These are phyloP conservation scores for Ricinus communis DNA, from an alignment of 345 rosid genomes.

Conservation along the genomic window DNA sequence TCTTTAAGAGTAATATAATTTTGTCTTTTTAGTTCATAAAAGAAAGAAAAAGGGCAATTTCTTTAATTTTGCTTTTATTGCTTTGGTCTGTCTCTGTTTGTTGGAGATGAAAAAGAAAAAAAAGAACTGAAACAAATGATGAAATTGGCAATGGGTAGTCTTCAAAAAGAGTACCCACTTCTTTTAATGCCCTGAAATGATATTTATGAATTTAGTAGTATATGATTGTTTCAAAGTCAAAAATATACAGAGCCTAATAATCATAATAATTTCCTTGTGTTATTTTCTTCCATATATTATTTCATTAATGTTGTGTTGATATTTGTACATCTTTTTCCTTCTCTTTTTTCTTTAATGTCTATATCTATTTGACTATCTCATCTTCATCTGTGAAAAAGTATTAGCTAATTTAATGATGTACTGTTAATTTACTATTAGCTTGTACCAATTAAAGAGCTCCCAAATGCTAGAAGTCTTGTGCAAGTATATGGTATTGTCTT, in stretches of 20 bases:
- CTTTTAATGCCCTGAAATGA: slow-evolving; percentile 16
- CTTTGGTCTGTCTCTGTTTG: slow-evolving; percentile 9
- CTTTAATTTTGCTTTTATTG: not conserved
- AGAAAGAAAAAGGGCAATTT: too few species aligned
- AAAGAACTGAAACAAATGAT: slow-evolving; percentile 12
- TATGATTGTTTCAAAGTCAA: slow-evolving; percentile 23
- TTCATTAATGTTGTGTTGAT: not conserved
- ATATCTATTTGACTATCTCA: too few species aligned
- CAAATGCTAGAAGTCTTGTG: too few species aligned
- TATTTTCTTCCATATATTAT: slow-evolving; percentile 1
- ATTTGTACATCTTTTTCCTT: too few species aligned
- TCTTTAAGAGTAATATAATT: not conserved
- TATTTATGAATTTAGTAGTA: slow-evolving; percentile 3
- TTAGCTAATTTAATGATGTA: too few species aligned
- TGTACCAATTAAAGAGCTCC: too few species aligned
- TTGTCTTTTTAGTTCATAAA: too few species aligned
- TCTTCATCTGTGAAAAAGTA: too few species aligned
- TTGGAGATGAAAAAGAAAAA: slow-evolving; percentile 24
- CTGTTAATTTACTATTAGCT: too few species aligned
- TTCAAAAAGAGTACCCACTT: slow-evolving; percentile 18
- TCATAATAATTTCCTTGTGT: not conserved
- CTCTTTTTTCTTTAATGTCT: too few species aligned
- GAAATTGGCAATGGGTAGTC: slow-evolving; percentile 2
- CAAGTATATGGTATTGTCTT: too few species aligned
- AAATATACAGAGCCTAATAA: slow-evolving; percentile 22